Evolutionary conservation across 2,329 filamentous ascomycete genomes (phyloP).

Genomic region (Hortaea sp.): DNA sequence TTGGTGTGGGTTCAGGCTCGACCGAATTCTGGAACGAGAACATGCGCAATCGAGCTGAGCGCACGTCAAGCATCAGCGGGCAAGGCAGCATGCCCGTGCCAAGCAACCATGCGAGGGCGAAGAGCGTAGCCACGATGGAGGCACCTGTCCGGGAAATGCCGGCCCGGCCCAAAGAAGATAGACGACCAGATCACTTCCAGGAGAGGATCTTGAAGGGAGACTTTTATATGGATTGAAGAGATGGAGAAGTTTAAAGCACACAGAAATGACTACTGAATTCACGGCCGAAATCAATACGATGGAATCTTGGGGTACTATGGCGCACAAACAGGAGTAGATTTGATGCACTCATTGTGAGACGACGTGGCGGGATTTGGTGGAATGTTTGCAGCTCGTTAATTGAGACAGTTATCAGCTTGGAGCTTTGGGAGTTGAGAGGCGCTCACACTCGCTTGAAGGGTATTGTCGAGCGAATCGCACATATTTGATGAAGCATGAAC

Average conservation of each 20-base stretch:
- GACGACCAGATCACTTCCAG: slow-evolving; percentile 76
- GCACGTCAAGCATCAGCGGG: slow-evolving; percentile 48
- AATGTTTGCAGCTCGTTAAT: not conserved
- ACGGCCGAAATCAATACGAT: not conserved
- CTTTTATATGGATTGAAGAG: slow-evolving; percentile 79
- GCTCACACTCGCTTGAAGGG: not conserved
- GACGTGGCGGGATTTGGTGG: not conserved
- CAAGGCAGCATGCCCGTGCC: slow-evolving; percentile 2
- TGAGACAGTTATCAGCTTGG: not conserved
- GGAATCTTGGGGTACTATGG: not conserved
- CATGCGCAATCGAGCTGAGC: slow-evolving; percentile 83
- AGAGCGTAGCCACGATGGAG: slow-evolving; percentile 56
- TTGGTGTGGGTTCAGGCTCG: slow-evolving; percentile 47
- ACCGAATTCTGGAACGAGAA: slow-evolving; percentile 97
- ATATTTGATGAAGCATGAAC: not conserved
- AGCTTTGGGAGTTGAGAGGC: not conserved
- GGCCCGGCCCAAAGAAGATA: slow-evolving; percentile 49
- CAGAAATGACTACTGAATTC: not conserved
- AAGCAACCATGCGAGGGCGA: slow-evolving; percentile 52
- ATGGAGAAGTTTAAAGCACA: not conserved
- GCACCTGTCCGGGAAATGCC: slow-evolving; percentile 37
- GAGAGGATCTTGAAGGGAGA: slow-evolving; percentile 96
- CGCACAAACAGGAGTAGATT: too few relatives aligned
- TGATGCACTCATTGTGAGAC: not conserved
- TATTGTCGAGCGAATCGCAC: not conserved